Conservation (phyloP, 2,329 filamentous ascomycete species). For the Aspergillus puulaauensis region DNA sequence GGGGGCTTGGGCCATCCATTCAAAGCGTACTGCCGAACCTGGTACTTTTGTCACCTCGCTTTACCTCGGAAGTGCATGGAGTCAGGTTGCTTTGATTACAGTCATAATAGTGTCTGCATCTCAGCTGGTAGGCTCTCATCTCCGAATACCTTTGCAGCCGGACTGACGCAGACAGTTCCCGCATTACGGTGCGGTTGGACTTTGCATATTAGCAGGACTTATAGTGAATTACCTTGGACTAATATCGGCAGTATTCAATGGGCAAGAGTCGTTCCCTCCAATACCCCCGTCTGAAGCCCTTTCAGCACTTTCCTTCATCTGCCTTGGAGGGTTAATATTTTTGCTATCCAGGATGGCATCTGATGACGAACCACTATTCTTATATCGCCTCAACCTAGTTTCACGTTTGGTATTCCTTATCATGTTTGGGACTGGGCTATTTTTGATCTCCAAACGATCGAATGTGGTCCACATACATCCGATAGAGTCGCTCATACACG, state of each 20-base stretch:
- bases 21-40: conserved; percentile 34
- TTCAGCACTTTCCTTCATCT: conserved; percentile 33
- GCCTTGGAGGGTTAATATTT: conserved; percentile 29
- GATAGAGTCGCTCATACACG: conserved; percentile 55
- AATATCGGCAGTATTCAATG: conserved; percentile 33
- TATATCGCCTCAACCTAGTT: conserved; percentile 27
- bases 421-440: conserved; percentile 44
- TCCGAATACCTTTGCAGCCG: not conserved
- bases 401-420: conserved; percentile 40
- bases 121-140: conserved; percentile 37
- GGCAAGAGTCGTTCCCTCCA: conserved; percentile 32
- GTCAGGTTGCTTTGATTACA: conserved; percentile 35
- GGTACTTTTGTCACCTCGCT: conserved; percentile 40
- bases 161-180: conserved; percentile 35
- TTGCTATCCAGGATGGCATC: conserved; percentile 26
- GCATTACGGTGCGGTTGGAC: conserved; percentile 39
- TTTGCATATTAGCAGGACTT: conserved; percentile 39
- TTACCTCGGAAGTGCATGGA: conserved; percentile 40
- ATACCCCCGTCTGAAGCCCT: conserved; percentile 27
- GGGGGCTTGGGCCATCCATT: conserved; percentile 32
- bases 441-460: conserved; percentile 42
- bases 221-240: conserved; percentile 35
- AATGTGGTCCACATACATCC: conserved; percentile 50
- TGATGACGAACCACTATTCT: conserved; percentile 29
- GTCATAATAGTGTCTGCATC: conserved; percentile 36